Percentiles rank a stretch among this genome's conserved stretches.
Evolutionary conservation across 352 stramenopile genomes (phyloP).

Genomic region (Phytophthora agathidicida): DNA sequence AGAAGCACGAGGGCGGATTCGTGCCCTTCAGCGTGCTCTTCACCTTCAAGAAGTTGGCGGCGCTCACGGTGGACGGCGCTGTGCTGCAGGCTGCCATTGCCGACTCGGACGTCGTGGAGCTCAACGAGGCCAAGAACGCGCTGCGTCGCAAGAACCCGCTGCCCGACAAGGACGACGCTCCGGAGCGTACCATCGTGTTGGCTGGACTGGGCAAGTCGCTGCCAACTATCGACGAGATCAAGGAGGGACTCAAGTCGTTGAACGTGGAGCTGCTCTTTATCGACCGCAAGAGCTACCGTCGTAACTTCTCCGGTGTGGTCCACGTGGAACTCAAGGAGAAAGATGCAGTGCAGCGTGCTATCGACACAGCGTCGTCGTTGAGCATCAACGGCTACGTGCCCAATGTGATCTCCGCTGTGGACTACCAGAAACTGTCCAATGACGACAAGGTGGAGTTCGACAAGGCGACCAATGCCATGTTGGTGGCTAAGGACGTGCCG

Average conservation of each 20-base stretch:
- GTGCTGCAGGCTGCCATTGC: constrained; percentile 75
- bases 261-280: constrained; percentile 76
- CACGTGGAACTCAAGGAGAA: constrained; percentile 80
- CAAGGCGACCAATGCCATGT: constrained; percentile 81
- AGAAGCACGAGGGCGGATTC: constrained; percentile 84
- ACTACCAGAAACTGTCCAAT: constrained; percentile 67
- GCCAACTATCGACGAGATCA: constrained; percentile 85
- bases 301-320: constrained; percentile 75
- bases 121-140: constrained; percentile 79
- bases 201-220: constrained; percentile 61
- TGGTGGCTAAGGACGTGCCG: constrained; percentile 85
- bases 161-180: constrained; percentile 64
- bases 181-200: constrained; percentile 74
- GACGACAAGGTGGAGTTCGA: constrained; percentile 85
- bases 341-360: constrained; percentile 54
- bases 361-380: constrained; percentile 56
- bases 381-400: constrained; percentile 66
- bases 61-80: constrained; percentile 75
- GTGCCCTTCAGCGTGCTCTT: constrained; percentile 88
- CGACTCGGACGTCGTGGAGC: constrained; percentile 77
- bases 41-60: constrained; percentile 92
- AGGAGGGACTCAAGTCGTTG: constrained; percentile 59
- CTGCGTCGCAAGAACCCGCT: constrained; percentile 80
- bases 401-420: constrained; percentile 53
- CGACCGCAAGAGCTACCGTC: constrained; percentile 70